phyloP scores from a whole-genome alignment of 805 yeast genomes.

The Pichia thaimueangensis region DNA sequence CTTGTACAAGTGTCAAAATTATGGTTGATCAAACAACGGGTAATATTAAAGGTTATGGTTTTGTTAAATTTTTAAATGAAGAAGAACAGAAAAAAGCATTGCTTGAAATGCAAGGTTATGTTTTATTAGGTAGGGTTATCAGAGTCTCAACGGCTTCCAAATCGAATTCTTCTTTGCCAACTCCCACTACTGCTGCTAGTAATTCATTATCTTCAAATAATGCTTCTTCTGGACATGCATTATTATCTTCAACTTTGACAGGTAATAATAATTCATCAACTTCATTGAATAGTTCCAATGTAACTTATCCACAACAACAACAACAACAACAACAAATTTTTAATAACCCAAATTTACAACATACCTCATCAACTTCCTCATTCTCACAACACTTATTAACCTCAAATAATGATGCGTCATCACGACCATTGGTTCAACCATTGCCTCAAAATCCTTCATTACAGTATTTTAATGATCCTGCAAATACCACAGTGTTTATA shows the following conservation, averaged over 20 bases:
- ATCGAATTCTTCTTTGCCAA: conserved; percentile 14
- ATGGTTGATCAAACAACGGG: conserved; percentile 70
- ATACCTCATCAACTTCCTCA: neutral
- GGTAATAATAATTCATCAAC: neutral
- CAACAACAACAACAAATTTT: neutral
- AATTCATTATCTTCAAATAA: neutral
- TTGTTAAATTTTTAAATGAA: conserved; percentile 66
- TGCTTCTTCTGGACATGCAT: conserved; percentile 1
- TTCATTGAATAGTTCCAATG: neutral
- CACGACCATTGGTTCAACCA: conserved; percentile 19
- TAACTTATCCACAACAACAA: neutral
- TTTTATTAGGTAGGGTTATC: conserved; percentile 67
- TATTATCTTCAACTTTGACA: neutral
- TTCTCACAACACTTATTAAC: neutral
- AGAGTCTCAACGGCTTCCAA: conserved; percentile 65
- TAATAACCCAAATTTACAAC: neutral
- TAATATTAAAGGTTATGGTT: conserved; percentile 79
- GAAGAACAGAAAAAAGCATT: conserved; percentile 68
- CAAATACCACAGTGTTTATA: conserved; percentile 70
- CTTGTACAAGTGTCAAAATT: conserved; percentile 69
- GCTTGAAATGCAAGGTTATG: conserved; percentile 73
- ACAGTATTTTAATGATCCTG: conserved; percentile 66
- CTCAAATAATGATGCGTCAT: conserved; percentile 9
- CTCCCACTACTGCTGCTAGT: neutral
- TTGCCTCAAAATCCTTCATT: conserved; percentile 38